Percentiles rank a stretch among this genome's conserved stretches.
These are phyloP conservation scores for Aspergillus fischeri DNA, from an alignment of 2,329 filamentous ascomycete species.

Conservation along the genomic window DNA sequence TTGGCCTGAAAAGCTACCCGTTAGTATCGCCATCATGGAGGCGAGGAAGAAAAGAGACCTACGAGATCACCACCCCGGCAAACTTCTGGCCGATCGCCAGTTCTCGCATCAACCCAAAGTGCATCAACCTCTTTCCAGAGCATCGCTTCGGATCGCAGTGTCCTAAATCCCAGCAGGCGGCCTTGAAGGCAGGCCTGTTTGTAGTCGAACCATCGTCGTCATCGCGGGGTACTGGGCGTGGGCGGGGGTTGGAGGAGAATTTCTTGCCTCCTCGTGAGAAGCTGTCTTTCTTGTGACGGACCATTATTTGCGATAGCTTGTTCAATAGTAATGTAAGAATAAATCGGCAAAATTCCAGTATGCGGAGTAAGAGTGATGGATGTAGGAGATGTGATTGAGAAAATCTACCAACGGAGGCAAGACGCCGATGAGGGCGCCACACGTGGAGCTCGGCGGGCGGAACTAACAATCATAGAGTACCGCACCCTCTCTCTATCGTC, in stretches of 20 bases:
- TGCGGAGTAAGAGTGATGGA: constrained; percentile 3
- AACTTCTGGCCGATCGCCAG: constrained; percentile 89
- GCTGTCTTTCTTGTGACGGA: constrained; percentile 92
- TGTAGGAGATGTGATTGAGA: neutral
- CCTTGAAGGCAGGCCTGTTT: constrained; percentile 64
- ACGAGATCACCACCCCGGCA: constrained; percentile 84
- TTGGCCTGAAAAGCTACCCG: constrained; percentile 53
- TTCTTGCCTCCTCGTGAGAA: constrained; percentile 70
- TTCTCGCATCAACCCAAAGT: constrained; percentile 87
- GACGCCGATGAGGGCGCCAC: constrained; percentile 17
- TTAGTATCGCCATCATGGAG: neutral
- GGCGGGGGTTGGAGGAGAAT: constrained; percentile 54
- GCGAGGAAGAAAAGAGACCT: constrained; percentile 19
- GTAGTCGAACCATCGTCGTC: constrained; percentile 39
- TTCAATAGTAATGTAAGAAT: neutral
- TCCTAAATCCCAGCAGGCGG: constrained; percentile 95
- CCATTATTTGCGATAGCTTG: constrained; percentile 54
- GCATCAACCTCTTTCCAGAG: constrained; percentile 92
- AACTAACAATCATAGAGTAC: constrained; percentile 21
- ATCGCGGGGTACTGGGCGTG: constrained; percentile 46
- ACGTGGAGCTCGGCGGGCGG: constrained; percentile 18
- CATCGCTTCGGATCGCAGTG: constrained; percentile 97
- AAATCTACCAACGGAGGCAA: neutral
- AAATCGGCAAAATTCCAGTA: constrained; percentile 5
- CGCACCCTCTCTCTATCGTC: constrained; percentile 10